phyloP scores from a whole-genome alignment of 345 rosid species.

The Aquilaria yunnanensis region DNA sequence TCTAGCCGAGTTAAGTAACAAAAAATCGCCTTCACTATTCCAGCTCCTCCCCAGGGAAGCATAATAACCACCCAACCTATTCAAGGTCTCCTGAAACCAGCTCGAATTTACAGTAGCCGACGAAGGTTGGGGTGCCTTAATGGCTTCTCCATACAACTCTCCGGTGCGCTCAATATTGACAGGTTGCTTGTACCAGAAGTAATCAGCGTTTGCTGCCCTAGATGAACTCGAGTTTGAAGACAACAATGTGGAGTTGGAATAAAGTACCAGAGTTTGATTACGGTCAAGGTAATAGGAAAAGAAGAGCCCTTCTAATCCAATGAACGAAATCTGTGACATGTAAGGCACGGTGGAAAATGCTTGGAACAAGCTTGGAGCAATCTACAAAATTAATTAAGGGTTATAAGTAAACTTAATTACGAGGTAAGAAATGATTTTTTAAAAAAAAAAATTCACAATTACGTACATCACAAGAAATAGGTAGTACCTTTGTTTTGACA shows the following conservation, averaged over 20 bases:
- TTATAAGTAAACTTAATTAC: not conserved
- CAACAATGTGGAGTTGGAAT: conserved; percentile 22
- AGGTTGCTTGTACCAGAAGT: conserved; percentile 33
- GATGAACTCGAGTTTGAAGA: not conserved
- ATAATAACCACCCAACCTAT: conserved; percentile 16
- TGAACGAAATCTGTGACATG: conserved; percentile 32
- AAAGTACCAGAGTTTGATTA: conserved; percentile 21
- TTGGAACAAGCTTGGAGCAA: conserved; percentile 37
- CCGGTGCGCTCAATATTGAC: conserved; percentile 28
- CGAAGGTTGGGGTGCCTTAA: not conserved
- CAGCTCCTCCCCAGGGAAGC: conserved; percentile 30
- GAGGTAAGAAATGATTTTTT: not conserved
- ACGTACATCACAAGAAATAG: too few species aligned
- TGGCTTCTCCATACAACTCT: conserved; percentile 24
- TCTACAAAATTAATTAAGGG: conserved; percentile 16
- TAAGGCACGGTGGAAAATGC: conserved; percentile 29
- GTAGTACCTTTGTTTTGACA: conserved; percentile 25
- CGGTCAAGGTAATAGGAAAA: conserved; percentile 29
- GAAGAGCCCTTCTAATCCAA: conserved; percentile 33
- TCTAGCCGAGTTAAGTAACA: conserved; percentile 24
- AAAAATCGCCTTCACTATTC: conserved; percentile 19
- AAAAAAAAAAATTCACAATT: not conserved
- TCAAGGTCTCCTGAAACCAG: conserved; percentile 33
- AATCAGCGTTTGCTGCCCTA: not conserved
- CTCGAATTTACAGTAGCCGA: conserved; percentile 7